Conservation (phyloP, 2,329 filamentous ascomycete genomes). For the Pyrenochaeta sp. region DNA sequence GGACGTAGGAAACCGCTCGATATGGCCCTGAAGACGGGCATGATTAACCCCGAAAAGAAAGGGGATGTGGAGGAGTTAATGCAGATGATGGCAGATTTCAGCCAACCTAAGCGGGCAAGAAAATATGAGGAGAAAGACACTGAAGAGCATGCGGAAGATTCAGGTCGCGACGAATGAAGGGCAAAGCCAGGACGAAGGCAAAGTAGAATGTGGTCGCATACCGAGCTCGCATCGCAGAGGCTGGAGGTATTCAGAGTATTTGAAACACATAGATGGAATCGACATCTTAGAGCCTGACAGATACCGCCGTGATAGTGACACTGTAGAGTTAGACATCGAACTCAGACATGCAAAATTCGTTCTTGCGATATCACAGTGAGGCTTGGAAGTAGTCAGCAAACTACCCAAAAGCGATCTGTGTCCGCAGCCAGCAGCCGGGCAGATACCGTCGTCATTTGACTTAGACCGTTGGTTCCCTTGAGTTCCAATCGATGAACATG, state of each 20-base stretch:
- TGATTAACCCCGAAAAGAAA: not conserved
- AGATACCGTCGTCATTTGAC: not conserved
- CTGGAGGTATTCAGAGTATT: not conserved
- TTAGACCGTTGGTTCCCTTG: no score
- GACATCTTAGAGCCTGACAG: not conserved
- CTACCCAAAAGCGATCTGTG: not conserved
- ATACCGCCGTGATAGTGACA: not conserved
- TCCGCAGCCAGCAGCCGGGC: not conserved
- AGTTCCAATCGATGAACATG: no score
- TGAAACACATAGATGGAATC: not conserved
- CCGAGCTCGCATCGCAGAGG: not conserved
- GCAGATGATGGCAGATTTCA: not conserved
- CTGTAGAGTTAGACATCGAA: not conserved
- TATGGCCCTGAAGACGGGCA: not conserved
- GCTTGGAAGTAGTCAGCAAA: not conserved
- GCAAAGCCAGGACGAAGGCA: constrained; percentile 8
- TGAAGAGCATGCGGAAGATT: not conserved
- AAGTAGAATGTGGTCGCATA: not conserved
- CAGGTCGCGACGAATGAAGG: constrained; percentile 6
- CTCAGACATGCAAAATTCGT: not conserved
- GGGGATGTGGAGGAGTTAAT: not conserved
- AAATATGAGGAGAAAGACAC: not conserved
- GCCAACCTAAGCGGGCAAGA: not conserved
- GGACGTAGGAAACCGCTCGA: not conserved
- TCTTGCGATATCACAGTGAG: not conserved